Evolutionary conservation across 2,329 filamentous ascomycete species (phyloP), one percentile per base, ranked within the genome.

Genomic region (Alternaria triticina): DNA sequence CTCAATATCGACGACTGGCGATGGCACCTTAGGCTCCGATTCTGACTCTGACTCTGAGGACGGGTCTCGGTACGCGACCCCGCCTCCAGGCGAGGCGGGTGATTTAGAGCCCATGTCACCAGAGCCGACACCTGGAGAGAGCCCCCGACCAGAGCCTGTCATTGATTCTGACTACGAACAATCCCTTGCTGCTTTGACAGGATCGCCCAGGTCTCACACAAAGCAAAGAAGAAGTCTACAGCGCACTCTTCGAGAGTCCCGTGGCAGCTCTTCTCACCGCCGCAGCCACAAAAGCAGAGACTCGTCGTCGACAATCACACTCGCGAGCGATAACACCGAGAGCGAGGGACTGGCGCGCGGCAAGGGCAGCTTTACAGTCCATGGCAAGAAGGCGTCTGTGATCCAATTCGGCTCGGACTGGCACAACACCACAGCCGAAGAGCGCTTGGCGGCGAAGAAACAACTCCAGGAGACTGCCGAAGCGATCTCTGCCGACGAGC

Each of bases 351-450:
- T 99, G 12, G 85, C 91, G 7, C 89, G 96, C 51, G 91, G 91
- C 12, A 89, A 92, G 12, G 93, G 93, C 6, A 97, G 93, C 72
- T 99, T 99, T 79, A 97, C 96, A 5, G 90, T 99, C 5, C 96
- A 99, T 75, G 95, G 96, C 64, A 99, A 98, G 83, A 98, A 99
- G 80, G 96, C 96, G 3, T 97, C 94, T 1, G 92, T 99, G 59
- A 93, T 99, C 70, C 96, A 93, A n/a, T 96, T 99, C 77, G 94
- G 94, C 9, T 89, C 90, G n/a, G 95, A 97, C 71, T 90, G 97
- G 83, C 90, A 95, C 73, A 90, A 87, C 56, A 76, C 75, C 15
- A 73, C 79, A 10, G 77, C 79, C 22, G 79, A 80, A 56, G 79
- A 81, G 67, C 67, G 79, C 27, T 61, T 81, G 22, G 81, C 80